phyloP scores from a whole-genome alignment of 2,329 filamentous ascomycete genomes.

The Scopulariopsis brevicaulis region DNA sequence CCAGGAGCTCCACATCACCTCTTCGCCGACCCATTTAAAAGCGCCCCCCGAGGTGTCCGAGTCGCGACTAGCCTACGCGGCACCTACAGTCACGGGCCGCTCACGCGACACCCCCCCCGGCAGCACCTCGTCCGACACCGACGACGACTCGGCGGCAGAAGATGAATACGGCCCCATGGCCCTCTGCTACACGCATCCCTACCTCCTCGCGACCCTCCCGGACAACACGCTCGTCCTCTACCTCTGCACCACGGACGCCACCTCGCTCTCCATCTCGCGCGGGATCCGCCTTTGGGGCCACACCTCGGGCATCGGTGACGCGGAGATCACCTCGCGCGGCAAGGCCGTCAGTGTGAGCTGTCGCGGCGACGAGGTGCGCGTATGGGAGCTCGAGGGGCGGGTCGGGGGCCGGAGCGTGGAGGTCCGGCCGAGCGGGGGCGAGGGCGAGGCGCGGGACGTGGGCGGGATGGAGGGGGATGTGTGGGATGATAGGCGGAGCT shows the following conservation, averaged over 20 bases:
- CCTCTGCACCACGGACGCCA: slow-evolving; percentile 62
- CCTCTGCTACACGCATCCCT: slow-evolving; percentile 68
- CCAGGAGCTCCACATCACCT: slow-evolving; percentile 66
- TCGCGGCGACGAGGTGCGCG: slow-evolving; percentile 65
- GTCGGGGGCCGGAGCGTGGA: slow-evolving; percentile 38
- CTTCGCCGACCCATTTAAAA: slow-evolving; percentile 9
- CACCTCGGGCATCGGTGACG: slow-evolving; percentile 78
- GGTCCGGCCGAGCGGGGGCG: slow-evolving; percentile 26
- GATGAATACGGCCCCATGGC: slow-evolving; percentile 39
- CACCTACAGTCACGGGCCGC: slow-evolving; percentile 16
- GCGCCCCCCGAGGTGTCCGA: slow-evolving; percentile 16
- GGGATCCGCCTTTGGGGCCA: slow-evolving; percentile 81
- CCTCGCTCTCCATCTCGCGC: slow-evolving; percentile 55
- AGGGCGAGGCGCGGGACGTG: neutral
- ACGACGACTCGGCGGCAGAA: slow-evolving; percentile 5
- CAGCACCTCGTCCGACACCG: slow-evolving; percentile 6
- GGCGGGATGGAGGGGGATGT: slow-evolving; percentile 8
- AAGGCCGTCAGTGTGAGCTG: slow-evolving; percentile 85
- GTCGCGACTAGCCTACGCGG: slow-evolving; percentile 23
- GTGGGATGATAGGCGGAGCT: slow-evolving; percentile 41
- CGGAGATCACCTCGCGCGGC: slow-evolving; percentile 71
- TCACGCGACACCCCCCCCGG: slow-evolving; percentile 5
- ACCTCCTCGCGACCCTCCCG: slow-evolving; percentile 69
- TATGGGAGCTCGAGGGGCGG: slow-evolving; percentile 82
- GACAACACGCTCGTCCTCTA: slow-evolving; percentile 84